Evolutionary conservation across 1,284 basidiomycete genomes (phyloP).

Genomic region (Boletellus deceptivus): DNA sequence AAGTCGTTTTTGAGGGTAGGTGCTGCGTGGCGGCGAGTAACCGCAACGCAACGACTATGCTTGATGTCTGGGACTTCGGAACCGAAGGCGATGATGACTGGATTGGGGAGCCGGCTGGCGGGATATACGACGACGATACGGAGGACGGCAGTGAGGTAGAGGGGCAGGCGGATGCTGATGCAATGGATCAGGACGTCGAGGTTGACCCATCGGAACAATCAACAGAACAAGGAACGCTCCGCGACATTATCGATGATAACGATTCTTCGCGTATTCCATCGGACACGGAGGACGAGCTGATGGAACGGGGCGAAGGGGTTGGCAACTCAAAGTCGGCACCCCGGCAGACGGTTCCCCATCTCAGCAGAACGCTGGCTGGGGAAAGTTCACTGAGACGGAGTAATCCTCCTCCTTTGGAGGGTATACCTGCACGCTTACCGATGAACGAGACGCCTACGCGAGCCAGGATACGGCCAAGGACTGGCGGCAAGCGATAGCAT

Average conservation of each 20-base stretch:
- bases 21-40: constrained; percentile 94
- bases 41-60: constrained; percentile 70
- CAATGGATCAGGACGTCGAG: constrained; percentile 67
- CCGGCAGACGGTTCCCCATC: constrained; percentile 17
- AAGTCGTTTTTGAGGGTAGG: constrained; percentile 89
- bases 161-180: constrained; percentile 53
- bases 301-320: constrained; percentile 33
- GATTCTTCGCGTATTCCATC: constrained; percentile 21
- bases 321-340: constrained; percentile 39
- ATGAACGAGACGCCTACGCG: constrained; percentile 64
- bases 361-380: constrained; percentile 14
- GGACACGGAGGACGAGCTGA: constrained; percentile 31
- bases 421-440: constrained; percentile 33
- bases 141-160: constrained; percentile 55
- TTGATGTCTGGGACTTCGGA: constrained; percentile 88
- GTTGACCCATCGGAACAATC: constrained; percentile 50
- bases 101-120: constrained; percentile 51
- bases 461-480: constrained; percentile 44
- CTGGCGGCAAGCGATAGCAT: constrained; percentile 27
- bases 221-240: constrained; percentile 41
- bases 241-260: constrained; percentile 33
- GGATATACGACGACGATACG: constrained; percentile 53
- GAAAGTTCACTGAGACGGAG: constrained; percentile 23
- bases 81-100: constrained; percentile 59
- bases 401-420: constrained; percentile 20